Base-by-base conservation (phyloP, 2,329 filamentous ascomycete genomes). In the Exophiala viscosa region DNA sequence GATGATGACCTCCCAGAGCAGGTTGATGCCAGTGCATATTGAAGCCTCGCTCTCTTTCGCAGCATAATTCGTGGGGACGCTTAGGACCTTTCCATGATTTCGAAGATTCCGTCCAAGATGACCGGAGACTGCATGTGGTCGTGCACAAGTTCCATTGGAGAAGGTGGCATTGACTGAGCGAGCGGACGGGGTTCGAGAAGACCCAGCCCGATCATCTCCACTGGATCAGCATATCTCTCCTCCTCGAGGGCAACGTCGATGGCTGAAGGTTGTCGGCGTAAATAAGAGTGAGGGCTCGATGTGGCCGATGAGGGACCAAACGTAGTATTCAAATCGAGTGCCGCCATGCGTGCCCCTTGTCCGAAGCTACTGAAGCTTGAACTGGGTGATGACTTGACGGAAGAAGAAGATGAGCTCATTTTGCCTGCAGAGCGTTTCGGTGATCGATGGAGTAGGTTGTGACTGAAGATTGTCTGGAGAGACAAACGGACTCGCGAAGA, bases 21-120 rank as follows among this genome's bases (percentile, higher is more conserved):
- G 41, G 23, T 44, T n/a, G 17, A 32, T 13, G 41, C 10, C 38
- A 11, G 7, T 20, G 4, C 20, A 40, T 3, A 36, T 1, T n/a
- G 15, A 36, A 15, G 7, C 13, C 34, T 36, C 20, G 15, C 20
- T 9, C 15, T 18, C 38, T 3, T 40, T 11, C 14, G 17, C 14
- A 18, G 43, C 7, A 45, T 9, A 23, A 44, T 28, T 13, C 17
- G 35, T 15, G 35, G 31, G 31, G 3, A 28, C 23, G 23, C 35
- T 49, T 34, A 57, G 40, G 54, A 53, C 14, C 55, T 47, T 48
- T 75, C 73, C 71, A 76, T 70, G 31, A 75, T 71, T 62, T 75
- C 73, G 50, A 73, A 71, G 32, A 76, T 76, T 7, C 73, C 73
- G 13, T 73, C 73, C 68, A 76, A 70, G 18, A 75, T 72, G 56